Evolutionary conservation across 1,139 yeast genomes (phyloP).

Genomic region (Candida glucosophila): DNA sequence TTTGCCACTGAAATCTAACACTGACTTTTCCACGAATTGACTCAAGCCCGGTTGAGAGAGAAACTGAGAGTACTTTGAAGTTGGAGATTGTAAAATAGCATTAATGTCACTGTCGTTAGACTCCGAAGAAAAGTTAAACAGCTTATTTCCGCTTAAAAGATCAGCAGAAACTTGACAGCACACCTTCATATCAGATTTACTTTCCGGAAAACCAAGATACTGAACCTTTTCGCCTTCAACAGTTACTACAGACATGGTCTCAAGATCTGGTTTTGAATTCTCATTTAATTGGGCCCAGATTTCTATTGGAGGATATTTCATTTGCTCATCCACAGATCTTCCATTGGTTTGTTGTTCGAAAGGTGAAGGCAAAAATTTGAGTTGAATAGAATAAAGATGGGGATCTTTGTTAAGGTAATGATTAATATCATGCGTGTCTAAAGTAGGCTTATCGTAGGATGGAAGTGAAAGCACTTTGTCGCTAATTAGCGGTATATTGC

Average conservation of each 20-base stretch:
- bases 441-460: constrained; percentile 13
- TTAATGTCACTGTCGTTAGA: neutral
- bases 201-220: constrained; percentile 31
- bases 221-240: constrained; percentile 40
- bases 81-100: constrained; percentile 19
- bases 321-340: constrained; percentile 8
- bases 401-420: constrained; percentile 21
- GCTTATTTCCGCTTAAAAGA: constrained; percentile 11
- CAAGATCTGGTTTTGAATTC: constrained; percentile 28
- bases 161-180: constrained; percentile 33
- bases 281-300: constrained; percentile 42
- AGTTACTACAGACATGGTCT: constrained; percentile 33
- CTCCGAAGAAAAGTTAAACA: neutral
- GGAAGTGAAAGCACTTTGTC: constrained; percentile 32
- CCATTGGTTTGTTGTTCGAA: constrained; percentile 11
- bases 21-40: constrained; percentile 27
- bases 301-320: constrained; percentile 44
- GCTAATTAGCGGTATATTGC: constrained; percentile 33
- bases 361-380: constrained; percentile 43
- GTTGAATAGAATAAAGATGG: constrained; percentile 32
- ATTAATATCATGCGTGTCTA: constrained; percentile 13
- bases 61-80: constrained; percentile 21
- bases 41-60: constrained; percentile 40
- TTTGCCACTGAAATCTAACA: constrained; percentile 32
- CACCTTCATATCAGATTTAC: constrained; percentile 36